Evolutionary conservation across 2,329 filamentous ascomycete genomes (phyloP), one percentile per base, ranked within the genome.

Genomic region (Emergomyces africanus): DNA sequence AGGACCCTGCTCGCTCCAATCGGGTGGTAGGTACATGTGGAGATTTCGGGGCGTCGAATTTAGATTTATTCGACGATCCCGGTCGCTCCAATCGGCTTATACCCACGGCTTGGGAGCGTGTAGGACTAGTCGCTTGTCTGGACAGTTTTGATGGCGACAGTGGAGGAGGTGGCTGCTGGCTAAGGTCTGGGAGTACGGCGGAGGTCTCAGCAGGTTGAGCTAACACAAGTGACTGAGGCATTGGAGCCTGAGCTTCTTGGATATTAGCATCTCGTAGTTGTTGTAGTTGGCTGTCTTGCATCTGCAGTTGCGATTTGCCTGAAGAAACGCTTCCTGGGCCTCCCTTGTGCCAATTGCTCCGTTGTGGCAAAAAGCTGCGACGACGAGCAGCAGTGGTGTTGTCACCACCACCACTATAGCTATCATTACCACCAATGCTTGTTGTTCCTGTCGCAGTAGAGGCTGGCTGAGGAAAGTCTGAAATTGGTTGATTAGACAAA

Each of bases 291-390:
- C n/a, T 30, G 37, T 59, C n/a, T 18, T 66, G 64, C n/a, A 61
- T 54, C 41, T 60, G 60, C 48, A 61, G 57, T 18, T 64, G 67
- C 49, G 30, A 37, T 35, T 28, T 51, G 59, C 55, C 59, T 35
- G 60, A 42, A 56, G 55, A 46, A 42, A 53, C 49, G 50, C 59
- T 62, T 23, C 50, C 61, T 57, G 68, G 65, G 41, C 65, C 64
- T 3, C 25, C 48, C 46, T 64, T 66, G 14, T 61, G 51, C 1
- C 62, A 57, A 20, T 61, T 63, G 50, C 66, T 67, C 44, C 67
- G 64, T 53, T 71, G 70, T 3, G 70, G 69, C 9, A 74, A 64
- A 9, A 70, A 63, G 23, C 68, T 74, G 60, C 68, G 55, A 58
- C 57, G 61, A 54, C 48, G 51, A 60, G 60, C 37, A 59, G 60